Evolutionary conservation across 2,329 filamentous ascomycete genomes (phyloP).

Genomic region (Fusarium abutilonis): DNA sequence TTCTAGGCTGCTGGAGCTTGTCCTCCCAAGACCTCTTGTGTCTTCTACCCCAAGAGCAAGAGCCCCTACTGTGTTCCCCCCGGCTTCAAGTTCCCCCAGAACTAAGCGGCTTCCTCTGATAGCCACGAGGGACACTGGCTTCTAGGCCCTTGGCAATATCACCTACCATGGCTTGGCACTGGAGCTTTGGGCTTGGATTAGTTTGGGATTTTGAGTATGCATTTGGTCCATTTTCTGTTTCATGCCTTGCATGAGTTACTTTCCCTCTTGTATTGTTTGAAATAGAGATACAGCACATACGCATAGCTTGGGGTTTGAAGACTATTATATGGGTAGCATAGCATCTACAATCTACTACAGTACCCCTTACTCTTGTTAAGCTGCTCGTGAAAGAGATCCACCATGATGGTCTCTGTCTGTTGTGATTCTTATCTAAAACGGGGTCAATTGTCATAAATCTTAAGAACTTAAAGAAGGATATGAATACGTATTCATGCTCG

Average conservation of each 20-base stretch:
- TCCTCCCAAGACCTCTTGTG: slow-evolving; percentile 51
- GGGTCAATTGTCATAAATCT: too few relatives aligned
- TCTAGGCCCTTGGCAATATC: neutral
- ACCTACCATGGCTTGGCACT: slow-evolving; percentile 6
- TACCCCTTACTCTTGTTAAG: slow-evolving; percentile 1
- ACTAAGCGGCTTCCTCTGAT: slow-evolving; percentile 14
- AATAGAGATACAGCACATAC: slow-evolving; percentile 31
- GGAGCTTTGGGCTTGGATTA: neutral
- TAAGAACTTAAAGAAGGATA: too few relatives aligned
- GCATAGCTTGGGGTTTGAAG: slow-evolving; percentile 14
- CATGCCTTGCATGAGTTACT: slow-evolving; percentile 46
- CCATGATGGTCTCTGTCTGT: too few relatives aligned
- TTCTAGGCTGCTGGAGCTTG: slow-evolving; percentile 49
- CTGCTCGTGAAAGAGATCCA: neutral
- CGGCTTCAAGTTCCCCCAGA: slow-evolving; percentile 45
- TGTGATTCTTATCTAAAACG: too few relatives aligned
- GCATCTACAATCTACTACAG: slow-evolving; percentile 33
- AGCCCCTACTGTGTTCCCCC: slow-evolving; percentile 54
- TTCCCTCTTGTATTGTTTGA: slow-evolving; percentile 31
- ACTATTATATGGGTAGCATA: slow-evolving; percentile 38
- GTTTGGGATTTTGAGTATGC: slow-evolving; percentile 12
- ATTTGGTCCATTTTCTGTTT: slow-evolving; percentile 28
- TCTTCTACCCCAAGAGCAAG: slow-evolving; percentile 49
- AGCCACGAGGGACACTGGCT: slow-evolving; percentile 6
- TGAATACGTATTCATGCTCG: neutral